Evolutionary conservation across 345 rosid genomes (phyloP), one percentile per base, ranked within the genome.

Genomic region (Arabis alpina): DNA sequence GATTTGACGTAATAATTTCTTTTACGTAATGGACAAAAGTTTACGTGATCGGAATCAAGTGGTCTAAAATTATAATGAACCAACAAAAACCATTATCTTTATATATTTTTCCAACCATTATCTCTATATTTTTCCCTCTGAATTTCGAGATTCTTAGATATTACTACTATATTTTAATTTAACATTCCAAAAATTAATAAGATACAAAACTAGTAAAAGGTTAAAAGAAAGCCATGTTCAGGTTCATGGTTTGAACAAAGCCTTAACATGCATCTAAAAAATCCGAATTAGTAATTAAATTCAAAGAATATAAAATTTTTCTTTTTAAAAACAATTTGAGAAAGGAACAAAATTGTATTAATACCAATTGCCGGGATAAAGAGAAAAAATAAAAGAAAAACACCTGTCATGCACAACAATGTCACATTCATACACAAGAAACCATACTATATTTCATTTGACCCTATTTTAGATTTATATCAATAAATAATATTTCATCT

Each of bases 341-440:
- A 68, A 61, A 23, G 39, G 40, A 75, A 61, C 69, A 61, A 47
- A 60, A 43, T 12, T 51, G 63, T 27, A 67, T 60, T 23, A 67
- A 50, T 61, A 42, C 15, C 64, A 73, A 57, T 64, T 24, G 34
- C 41, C 2, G 34, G 24, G 48, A 50, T 32, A 59, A 54, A 52
- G 5, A 23, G 10, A 53, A 61, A 53, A 61, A 63, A 54, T 28
- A 36, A n/a, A 54, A 64, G 47, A 64, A 74, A 60, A 75, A 68
- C 53, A 75, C 65, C 74, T 75, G 79, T 68, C 79, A 68, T 75
- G 60, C 79, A 68, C 78, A 59, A 68, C n/a, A 75, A 61, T 68
- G 70, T 68, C 74, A 54, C 59, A 75, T 75, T 75, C 78, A 75
- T 45, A 74, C 73, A 67, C 62, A 59, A 44, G 48, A 74, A 74